A percentile compares a stretch with the other conserved stretches of the same genome.
Evolutionary conservation across 495 filamentous ascomycete genomes (phyloP).

Genomic region (Clavariopsis aquatica): DNA sequence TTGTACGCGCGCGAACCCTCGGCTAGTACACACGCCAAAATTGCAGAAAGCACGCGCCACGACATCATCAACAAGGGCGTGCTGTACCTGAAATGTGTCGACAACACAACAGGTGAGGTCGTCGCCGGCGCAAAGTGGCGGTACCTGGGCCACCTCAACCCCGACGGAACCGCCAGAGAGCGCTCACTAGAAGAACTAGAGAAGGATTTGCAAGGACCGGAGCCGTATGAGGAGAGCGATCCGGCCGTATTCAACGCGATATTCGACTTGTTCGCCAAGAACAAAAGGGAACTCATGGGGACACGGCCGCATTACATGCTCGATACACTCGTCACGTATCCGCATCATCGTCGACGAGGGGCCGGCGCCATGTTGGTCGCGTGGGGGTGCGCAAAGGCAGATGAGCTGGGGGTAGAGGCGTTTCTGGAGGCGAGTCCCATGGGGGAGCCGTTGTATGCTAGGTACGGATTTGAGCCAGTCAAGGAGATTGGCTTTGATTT

Average conservation of each 20-base stretch:
- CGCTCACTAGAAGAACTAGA: constrained; percentile 8
- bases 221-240: constrained; percentile 14
- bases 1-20: constrained; percentile 22
- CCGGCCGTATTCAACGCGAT: background rate
- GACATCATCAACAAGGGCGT: constrained; percentile 6
- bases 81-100: constrained; percentile 12
- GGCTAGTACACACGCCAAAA: background rate
- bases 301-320: constrained; percentile 14
- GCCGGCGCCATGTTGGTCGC: constrained; percentile 13
- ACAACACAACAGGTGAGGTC: background rate
- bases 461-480: constrained; percentile 20
- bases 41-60: background rate
- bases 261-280: constrained; percentile 1
- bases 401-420: constrained; percentile 15
- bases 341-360: constrained; percentile 13
- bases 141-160: background rate
- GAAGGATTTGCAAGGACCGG: background rate
- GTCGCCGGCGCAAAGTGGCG: constrained; percentile 18
- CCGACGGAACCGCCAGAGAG: background rate
- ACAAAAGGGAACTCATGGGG: constrained; percentile 10
- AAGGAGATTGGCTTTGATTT: constrained; percentile 28
- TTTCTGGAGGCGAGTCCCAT: constrained; percentile 18
- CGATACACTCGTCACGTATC: constrained; percentile 19
- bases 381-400: constrained; percentile 21
- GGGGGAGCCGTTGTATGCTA: constrained; percentile 19